Percentiles rank a stretch among this genome's conserved stretches.
phyloP scores from a whole-genome alignment of 106 monocot species.

The Dioscorea dumetorum region DNA sequence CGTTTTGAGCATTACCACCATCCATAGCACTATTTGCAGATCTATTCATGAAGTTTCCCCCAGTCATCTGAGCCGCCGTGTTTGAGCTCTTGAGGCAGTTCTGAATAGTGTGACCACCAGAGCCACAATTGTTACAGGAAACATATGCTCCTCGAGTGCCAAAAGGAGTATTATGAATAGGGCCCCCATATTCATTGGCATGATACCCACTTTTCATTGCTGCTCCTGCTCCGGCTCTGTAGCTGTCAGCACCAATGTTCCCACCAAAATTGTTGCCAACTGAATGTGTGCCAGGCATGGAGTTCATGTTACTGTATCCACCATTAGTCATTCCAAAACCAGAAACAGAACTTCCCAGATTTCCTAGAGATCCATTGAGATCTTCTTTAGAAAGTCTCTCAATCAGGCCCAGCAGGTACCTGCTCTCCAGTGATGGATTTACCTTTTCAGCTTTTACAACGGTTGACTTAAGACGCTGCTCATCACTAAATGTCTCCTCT shows the following conservation, averaged over 20 bases:
- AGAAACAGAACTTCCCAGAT: constrained; percentile 8
- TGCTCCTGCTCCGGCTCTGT: constrained; percentile 8
- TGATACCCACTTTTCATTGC: constrained; percentile 9
- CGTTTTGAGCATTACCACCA: constrained; percentile 22
- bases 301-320: constrained; percentile 11
- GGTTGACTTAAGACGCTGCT: constrained; percentile 66
- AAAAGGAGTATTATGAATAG: constrained; percentile 4
- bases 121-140: constrained; percentile 36
- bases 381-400: constrained; percentile 48
- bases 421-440: constrained; percentile 56
- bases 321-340: constrained; percentile 16
- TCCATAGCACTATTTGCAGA: constrained; percentile 15
- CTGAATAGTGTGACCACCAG: constrained; percentile 33
- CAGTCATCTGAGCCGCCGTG: constrained; percentile 21
- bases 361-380: constrained; percentile 6
- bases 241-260: neutral
- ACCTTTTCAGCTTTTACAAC: constrained; percentile 70
- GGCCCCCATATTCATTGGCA: constrained; percentile 15
- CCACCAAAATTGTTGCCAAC: constrained; percentile 8
- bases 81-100: constrained; percentile 37
- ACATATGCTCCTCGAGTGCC: constrained; percentile 10
- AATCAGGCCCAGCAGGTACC: constrained; percentile 49
- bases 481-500: constrained; percentile 85
- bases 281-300: constrained; percentile 5
- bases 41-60: constrained; percentile 27